These are phyloP conservation scores for Candida smagusa DNA, from an alignment of 1,139 yeast species.

Conservation along the genomic window DNA sequence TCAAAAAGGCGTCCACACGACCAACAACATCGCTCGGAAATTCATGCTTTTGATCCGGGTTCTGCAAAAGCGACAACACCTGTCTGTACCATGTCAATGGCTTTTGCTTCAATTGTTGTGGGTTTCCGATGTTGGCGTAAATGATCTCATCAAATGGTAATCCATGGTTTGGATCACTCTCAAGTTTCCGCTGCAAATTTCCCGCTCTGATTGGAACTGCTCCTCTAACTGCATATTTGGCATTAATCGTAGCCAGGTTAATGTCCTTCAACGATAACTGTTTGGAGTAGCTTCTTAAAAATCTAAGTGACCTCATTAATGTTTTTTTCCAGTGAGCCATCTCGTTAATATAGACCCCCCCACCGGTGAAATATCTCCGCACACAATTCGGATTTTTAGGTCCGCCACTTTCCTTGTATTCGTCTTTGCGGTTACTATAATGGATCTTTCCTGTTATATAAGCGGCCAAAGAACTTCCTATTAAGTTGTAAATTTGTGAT, in stretches of 20 bases:
- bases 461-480: no score
- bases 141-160: conserved; percentile 77
- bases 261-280: conserved; percentile 44
- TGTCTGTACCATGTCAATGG: conserved; percentile 96
- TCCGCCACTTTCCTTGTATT: no score
- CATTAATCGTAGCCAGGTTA: conserved; percentile 72
- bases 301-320: conserved; percentile 2
- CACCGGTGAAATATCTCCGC: no score
- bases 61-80: conserved; percentile 79
- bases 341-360: no score
- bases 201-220: conserved; percentile 91
- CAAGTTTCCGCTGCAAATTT: conserved; percentile 56
- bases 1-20: conserved; percentile 62
- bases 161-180: conserved; percentile 47
- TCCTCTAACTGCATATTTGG: conserved; percentile 96
- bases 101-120: conserved; percentile 90
- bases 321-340: not conserved
- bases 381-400: no score
- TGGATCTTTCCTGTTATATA: no score
- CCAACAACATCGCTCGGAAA: conserved; percentile 71
- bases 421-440: no score
- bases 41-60: conserved; percentile 50
- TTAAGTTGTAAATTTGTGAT: no score
- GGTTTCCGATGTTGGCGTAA: conserved; percentile 93
- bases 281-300: conserved; percentile 7